These are phyloP conservation scores for Bruguiera hainesii DNA, from an alignment of 441 rosid species.

Conservation along the genomic window DNA sequence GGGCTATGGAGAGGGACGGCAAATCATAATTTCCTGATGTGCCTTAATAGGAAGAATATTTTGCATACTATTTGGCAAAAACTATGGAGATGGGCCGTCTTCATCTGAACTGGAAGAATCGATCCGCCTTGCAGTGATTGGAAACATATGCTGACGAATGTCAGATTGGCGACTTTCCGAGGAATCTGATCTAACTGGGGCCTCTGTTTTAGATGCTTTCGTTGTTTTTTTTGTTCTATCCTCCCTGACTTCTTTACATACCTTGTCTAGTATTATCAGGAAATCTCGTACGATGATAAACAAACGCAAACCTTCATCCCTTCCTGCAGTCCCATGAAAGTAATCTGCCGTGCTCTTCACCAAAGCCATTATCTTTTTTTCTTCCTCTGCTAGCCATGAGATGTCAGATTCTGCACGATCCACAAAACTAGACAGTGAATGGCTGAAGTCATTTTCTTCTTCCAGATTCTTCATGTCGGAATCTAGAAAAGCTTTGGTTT, in stretches of 20 bases:
- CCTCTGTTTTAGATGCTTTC: conserved; percentile 33
- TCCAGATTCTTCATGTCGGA: conserved; percentile 55
- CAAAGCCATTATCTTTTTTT: conserved; percentile 68
- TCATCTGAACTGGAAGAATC: conserved; percentile 62
- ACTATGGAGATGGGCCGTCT: conserved; percentile 31
- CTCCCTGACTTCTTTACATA: conserved; percentile 61
- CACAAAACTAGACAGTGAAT: conserved; percentile 50
- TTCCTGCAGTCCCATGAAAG: conserved; percentile 87
- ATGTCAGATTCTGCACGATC: conserved; percentile 56
- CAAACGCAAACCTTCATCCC: conserved; percentile 80
- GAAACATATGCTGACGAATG: conserved; percentile 47
- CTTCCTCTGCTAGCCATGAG: conserved; percentile 50
- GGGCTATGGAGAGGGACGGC: background rate
- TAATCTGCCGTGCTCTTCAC: conserved; percentile 90
- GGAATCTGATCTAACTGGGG: conserved; percentile 19
- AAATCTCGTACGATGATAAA: conserved; percentile 72
- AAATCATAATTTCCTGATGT: too few species aligned
- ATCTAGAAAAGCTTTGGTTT: conserved; percentile 57
- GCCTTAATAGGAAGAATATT: background rate
- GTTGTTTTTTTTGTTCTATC: conserved; percentile 28
- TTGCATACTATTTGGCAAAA: conserved; percentile 15
- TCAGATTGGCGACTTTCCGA: conserved; percentile 35
- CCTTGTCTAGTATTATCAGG: conserved; percentile 73
- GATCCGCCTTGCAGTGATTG: conserved; percentile 51
- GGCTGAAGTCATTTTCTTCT: conserved; percentile 57